These are phyloP conservation scores for Yarrowia galli DNA, from an alignment of 1,139 yeast genomes.

Conservation along the genomic window DNA sequence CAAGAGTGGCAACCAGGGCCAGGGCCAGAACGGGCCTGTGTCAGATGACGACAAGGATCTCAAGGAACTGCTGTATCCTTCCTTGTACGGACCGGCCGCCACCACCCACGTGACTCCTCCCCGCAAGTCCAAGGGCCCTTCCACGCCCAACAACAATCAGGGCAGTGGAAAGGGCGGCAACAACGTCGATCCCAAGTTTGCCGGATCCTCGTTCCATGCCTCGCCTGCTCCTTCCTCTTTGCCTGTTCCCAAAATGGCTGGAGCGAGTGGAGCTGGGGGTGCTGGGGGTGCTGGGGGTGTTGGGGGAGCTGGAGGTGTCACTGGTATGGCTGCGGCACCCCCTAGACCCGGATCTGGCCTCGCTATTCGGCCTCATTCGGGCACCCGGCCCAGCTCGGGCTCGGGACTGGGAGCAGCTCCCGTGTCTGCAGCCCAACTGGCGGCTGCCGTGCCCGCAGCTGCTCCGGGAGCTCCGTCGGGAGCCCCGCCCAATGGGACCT, in stretches of 20 bases:
- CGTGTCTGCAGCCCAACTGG: not conserved
- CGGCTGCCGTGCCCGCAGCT: not conserved
- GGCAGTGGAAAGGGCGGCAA: conserved; percentile 30
- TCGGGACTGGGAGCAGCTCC: not conserved
- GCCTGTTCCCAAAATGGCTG: conserved; percentile 46
- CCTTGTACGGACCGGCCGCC: conserved; percentile 27
- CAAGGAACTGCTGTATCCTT: conserved; percentile 36
- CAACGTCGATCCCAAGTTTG: conserved; percentile 46
- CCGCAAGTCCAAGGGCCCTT: conserved; percentile 23
- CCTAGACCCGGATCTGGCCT: conserved; percentile 5
- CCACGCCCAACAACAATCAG: conserved; percentile 16
- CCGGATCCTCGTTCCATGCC: conserved; percentile 55
- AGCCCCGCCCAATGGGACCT: conserved; percentile 38
- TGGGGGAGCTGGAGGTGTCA: no score
- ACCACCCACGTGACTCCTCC: conserved; percentile 36
- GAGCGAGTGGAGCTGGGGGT: not conserved
- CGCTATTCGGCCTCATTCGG: not conserved
- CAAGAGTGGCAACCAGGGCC: not conserved
- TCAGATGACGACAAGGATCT: conserved; percentile 22
- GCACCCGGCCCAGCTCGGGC: not conserved
- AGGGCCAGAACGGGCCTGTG: not conserved
- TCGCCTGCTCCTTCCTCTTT: conserved; percentile 56
- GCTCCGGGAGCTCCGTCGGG: conserved; percentile 5
- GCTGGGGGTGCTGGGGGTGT: no score
- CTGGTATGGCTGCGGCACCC: not conserved